Evolutionary conservation across 139 green algal species (phyloP).

Genomic region (Asterochloris erici): DNA sequence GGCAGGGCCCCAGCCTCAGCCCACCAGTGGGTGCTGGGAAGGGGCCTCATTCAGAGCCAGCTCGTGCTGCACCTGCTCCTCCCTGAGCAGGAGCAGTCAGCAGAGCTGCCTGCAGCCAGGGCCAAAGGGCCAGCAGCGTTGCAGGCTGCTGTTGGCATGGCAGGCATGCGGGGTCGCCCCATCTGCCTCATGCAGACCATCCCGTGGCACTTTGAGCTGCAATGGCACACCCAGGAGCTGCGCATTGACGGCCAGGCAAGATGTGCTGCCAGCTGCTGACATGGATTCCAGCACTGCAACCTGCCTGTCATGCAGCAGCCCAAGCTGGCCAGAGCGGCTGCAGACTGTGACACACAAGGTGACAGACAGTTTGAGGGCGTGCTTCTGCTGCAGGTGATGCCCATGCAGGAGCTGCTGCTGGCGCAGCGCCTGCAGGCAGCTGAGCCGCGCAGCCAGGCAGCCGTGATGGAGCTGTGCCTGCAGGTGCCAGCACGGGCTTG

Average conservation of each 20-base stretch:
- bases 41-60: background rate
- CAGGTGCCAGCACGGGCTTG: slow-evolving; percentile 22
- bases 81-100: background rate
- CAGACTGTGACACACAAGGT: too few relatives aligned
- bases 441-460: slow-evolving; percentile 36
- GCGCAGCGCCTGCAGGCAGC: slow-evolving; percentile 34
- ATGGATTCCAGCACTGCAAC: background rate
- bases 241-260: slow-evolving; percentile 59
- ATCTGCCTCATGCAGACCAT: slow-evolving; percentile 71
- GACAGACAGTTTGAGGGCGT: background rate
- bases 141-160: background rate
- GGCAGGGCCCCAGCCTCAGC: too few relatives aligned
- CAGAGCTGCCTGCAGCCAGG: too few relatives aligned
- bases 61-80: slow-evolving; percentile 11
- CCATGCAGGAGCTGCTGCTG: slow-evolving; percentile 12
- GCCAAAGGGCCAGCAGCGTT: too few relatives aligned
- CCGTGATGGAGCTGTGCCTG: slow-evolving; percentile 59
- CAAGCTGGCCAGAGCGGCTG: background rate
- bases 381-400: slow-evolving; percentile 13
- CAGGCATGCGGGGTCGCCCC: background rate
- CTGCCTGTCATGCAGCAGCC: background rate
- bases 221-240: slow-evolving; percentile 68
- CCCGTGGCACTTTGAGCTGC: slow-evolving; percentile 78
- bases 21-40: too few relatives aligned
- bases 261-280: background rate